Base-by-base conservation (phyloP, 2,329 filamentous ascomycete species). In the Elsinoe australis region DNA sequence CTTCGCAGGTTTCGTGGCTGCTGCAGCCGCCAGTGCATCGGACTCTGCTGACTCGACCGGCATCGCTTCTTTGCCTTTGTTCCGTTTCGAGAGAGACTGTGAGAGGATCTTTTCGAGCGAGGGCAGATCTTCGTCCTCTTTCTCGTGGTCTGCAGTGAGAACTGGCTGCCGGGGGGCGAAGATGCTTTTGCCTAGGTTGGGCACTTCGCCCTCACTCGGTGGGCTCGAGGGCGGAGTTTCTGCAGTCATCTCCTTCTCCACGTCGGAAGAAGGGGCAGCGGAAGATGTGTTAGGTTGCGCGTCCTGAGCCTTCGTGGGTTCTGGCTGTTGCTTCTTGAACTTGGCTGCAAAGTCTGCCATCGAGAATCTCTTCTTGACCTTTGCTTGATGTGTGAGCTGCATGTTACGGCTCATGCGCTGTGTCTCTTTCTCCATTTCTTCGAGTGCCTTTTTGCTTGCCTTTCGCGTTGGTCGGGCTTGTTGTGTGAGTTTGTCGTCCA, bases 391-490 rank as follows among this genome's bases (percentile, higher is more conserved):
- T 1, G 85, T 80, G 41, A 98, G 75, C 64, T 96, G 90, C 78
- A 95, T 85, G 61, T 85, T 94, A 55, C 92, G 78, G 56, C 79
- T 83, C 69, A 98, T 79, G 22, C 92, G 80, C 68, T 98, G 92
- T 1, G 90, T 95, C 66, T 98, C 92, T 50, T 87, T 79, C 58
- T 85, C 84, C 83, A 98, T 95, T 56, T 96, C 90, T 61, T 95
- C 87, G 33, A 95, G 64, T 0, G 92, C 92, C 67, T 88, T 95
- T 69, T 90, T 96, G 70, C 89, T 90, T 0, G 92, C 89, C 62
- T 92, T 94, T 9, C 92, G 79, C 7, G 78, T 75, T 4, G 87
- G 82, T 3, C 83, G 79, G 19, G 76, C 72, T 31, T 76, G 71
- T 59, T 89, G 85, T 0, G 83, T 85, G 35, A 92, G 59, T 35